Conservation (phyloP, 2,329 filamentous ascomycete species). For the Clarireedia homoeocarpa region DNA sequence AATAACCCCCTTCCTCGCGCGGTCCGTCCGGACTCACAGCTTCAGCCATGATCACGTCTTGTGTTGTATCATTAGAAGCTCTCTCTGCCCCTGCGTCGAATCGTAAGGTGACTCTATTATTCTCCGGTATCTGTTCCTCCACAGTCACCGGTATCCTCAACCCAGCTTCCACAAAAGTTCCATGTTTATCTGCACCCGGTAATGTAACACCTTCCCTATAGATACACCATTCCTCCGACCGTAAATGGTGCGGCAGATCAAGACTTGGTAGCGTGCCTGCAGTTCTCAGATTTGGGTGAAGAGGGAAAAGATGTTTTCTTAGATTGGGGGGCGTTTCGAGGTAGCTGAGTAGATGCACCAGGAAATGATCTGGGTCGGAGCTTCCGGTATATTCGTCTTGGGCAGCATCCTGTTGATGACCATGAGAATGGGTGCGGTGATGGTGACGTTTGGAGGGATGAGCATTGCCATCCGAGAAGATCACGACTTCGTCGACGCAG, state of each 20-base stretch:
- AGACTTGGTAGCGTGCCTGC: conserved; percentile 68
- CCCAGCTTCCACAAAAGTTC: conserved; percentile 51
- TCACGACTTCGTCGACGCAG: conserved; percentile 73
- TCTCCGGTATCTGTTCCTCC: conserved; percentile 49
- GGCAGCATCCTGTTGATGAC: conserved; percentile 36
- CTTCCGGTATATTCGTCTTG: conserved; percentile 53
- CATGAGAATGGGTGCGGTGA: conserved; percentile 15
- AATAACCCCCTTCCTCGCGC: conserved; percentile 69
- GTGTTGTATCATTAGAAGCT: conserved; percentile 24
- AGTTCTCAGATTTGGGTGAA: conserved; percentile 69
- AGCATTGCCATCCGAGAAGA: conserved; percentile 65
- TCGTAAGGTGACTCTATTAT: conserved; percentile 66
- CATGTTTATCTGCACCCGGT: conserved; percentile 35
- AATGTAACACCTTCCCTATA: conserved; percentile 73
- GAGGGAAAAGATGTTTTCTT: conserved; percentile 64
- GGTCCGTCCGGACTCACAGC: conserved; percentile 62
- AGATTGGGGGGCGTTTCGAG: conserved; percentile 81
- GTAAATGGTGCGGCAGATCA: conserved; percentile 79
- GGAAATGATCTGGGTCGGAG: conserved; percentile 68
- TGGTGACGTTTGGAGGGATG: conserved; percentile 22
- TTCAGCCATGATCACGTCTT: conserved; percentile 35
- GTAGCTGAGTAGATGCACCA: conserved; percentile 71
- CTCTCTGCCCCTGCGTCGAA: conserved; percentile 43
- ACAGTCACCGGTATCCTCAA: conserved; percentile 42
- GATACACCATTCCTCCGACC: conserved; percentile 66